Conservation (phyloP, 2,329 filamentous ascomycete species). For the Alternaria angustiovoidea region DNA sequence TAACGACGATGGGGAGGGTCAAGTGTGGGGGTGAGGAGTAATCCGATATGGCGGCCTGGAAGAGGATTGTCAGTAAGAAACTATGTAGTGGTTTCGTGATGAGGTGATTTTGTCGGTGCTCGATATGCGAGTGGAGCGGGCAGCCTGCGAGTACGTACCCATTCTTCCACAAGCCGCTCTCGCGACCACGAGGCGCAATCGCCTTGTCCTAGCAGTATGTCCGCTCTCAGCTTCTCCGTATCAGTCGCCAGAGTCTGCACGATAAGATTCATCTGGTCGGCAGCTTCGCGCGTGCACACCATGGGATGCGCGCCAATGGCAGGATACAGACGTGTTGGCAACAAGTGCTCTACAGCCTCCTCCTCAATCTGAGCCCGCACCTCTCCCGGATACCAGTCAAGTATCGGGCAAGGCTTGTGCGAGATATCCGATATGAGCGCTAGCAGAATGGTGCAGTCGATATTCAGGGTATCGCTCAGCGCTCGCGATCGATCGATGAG, state of each 20-base stretch:
- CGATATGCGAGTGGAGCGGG: too few relatives aligned
- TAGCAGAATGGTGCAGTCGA: constrained; percentile 75
- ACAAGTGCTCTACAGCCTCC: constrained; percentile 67
- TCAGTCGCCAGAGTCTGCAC: constrained; percentile 51
- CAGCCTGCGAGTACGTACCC: constrained; percentile 15
- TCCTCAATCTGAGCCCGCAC: constrained; percentile 71
- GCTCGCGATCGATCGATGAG: constrained; percentile 50
- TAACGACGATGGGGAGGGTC: constrained; percentile 67
- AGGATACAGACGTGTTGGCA: constrained; percentile 69
- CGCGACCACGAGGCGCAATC: constrained; percentile 18
- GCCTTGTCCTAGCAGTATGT: constrained; percentile 64
- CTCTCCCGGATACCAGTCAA: constrained; percentile 64
- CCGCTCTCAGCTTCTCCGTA: constrained; percentile 61
- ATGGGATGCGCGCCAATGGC: constrained; percentile 64
- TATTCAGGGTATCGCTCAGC: constrained; percentile 61
- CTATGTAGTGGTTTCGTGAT: too few relatives aligned
- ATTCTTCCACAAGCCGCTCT: constrained; percentile 29
- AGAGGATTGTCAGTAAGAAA: too few relatives aligned
- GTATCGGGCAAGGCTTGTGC: constrained; percentile 60
- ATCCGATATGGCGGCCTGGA: too few relatives aligned
- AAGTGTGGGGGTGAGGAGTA: constrained; percentile 58
- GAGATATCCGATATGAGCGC: constrained; percentile 78
- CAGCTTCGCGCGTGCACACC: constrained; percentile 72
- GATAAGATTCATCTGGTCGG: constrained; percentile 65
- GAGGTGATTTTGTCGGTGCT: too few relatives aligned